Conservation (phyloP, 495 filamentous ascomycete genomes). For the Aspergillus steynii region DNA sequence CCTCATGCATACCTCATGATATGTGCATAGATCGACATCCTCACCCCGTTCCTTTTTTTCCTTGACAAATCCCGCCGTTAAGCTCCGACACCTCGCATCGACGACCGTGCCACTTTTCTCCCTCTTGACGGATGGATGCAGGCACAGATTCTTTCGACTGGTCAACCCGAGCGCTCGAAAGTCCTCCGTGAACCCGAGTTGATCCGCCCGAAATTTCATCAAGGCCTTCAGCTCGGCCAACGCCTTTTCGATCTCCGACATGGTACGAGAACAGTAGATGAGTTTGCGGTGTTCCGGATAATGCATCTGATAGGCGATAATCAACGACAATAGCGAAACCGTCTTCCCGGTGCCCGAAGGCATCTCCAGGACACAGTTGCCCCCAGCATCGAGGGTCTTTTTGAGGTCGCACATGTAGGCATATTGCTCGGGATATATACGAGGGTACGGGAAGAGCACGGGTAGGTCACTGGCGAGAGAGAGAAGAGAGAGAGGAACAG, state of each 20-base stretch:
- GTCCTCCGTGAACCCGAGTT: constrained; percentile 86
- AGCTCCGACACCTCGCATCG: constrained; percentile 89
- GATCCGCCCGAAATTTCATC: constrained; percentile 89
- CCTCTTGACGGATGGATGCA: constrained; percentile 91
- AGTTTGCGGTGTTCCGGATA: constrained; percentile 90
- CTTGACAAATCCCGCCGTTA: constrained; percentile 95
- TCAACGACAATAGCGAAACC: constrained; percentile 89
- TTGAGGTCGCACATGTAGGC: constrained; percentile 99
- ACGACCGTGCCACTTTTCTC: constrained; percentile 95
- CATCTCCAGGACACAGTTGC: constrained; percentile 99
- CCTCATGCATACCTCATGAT: constrained; percentile 72
- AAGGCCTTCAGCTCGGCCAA: constrained; percentile 85
- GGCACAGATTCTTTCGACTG: constrained; percentile 94
- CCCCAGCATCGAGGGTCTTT: constrained; percentile 88
- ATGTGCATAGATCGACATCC: constrained; percentile 89
- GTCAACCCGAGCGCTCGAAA: constrained; percentile 91
- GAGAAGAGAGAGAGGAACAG: constrained; percentile 10
- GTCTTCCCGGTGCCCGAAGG: constrained; percentile 99
- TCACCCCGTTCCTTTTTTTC: constrained; percentile 95
- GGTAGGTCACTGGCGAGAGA: constrained; percentile 69
- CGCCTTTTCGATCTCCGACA: constrained; percentile 75
- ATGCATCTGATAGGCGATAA: constrained; percentile 92
- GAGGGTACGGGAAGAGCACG: constrained; percentile 94
- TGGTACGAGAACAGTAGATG: constrained; percentile 95
- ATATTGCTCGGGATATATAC: constrained; percentile 99